Percentiles rank a stretch among this genome's conserved stretches.
These are phyloP conservation scores for Aspergillus hancockii DNA, from an alignment of 495 filamentous ascomycete genomes.

Conservation along the genomic window DNA sequence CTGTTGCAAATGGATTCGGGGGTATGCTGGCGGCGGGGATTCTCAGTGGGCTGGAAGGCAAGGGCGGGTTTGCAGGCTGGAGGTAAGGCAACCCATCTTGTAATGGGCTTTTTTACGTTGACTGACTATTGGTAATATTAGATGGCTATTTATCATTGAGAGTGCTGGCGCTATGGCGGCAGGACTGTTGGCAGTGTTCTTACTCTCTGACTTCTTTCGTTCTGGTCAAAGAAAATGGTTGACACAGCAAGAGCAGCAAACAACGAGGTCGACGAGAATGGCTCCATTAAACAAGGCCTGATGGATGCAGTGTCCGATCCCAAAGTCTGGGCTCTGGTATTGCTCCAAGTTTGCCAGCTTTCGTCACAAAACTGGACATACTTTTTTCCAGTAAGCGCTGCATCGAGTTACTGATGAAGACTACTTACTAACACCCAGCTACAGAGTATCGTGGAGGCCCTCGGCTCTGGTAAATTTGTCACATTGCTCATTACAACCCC, in stretches of 20 bases:
- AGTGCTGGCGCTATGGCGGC: conserved; percentile 26
- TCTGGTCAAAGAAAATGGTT: conserved; percentile 25
- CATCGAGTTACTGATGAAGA: not conserved
- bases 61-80: conserved; percentile 22
- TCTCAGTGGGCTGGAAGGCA: conserved; percentile 20
- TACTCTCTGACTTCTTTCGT: conserved; percentile 24
- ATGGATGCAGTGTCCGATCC: conserved; percentile 26
- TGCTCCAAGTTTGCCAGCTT: conserved; percentile 27
- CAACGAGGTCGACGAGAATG: conserved; percentile 22
- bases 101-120: not conserved
- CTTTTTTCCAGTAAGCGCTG: conserved; percentile 19
- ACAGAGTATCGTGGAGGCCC: conserved; percentile 33
- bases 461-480: conserved; percentile 28
- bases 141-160: conserved; percentile 28
- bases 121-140: not conserved
- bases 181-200: conserved; percentile 18
- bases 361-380: conserved; percentile 29
- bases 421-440: not conserved
- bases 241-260: conserved; percentile 23
- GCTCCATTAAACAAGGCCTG: conserved; percentile 20
- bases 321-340: conserved; percentile 25
- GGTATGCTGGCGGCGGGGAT: conserved; percentile 23
- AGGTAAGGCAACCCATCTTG: conserved; percentile 7
- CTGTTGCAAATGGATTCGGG: conserved; percentile 28
- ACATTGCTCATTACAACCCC: conserved; percentile 33